Conservation (phyloP, 2,329 filamentous ascomycete genomes). For the Trichophyton mentagrophytes region DNA sequence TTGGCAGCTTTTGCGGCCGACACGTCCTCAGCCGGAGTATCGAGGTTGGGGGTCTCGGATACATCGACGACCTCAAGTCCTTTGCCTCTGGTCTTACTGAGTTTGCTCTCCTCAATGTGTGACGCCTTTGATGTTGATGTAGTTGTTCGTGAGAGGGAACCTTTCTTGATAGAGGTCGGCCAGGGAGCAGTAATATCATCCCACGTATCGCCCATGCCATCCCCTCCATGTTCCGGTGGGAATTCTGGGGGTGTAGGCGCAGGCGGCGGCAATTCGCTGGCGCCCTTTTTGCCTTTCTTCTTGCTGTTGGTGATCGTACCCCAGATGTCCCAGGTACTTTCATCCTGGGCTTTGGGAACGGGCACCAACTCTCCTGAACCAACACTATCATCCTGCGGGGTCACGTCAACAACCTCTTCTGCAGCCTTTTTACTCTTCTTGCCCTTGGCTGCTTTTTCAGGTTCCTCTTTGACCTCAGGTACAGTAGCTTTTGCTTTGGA, state of each 20-base stretch:
- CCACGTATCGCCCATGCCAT: slow-evolving; percentile 23
- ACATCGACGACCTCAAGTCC: slow-evolving; percentile 17
- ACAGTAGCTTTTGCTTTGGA: slow-evolving; percentile 1
- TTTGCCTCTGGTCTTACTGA: slow-evolving; percentile 21
- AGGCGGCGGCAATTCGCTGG: slow-evolving; percentile 35
- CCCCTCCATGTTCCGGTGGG: slow-evolving; percentile 19
- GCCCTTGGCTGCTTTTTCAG: neutral
- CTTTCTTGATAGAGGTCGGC: slow-evolving; percentile 32
- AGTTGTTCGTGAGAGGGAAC: slow-evolving; percentile 19
- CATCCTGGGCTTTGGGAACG: slow-evolving; percentile 6
- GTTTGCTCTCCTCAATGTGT: slow-evolving; percentile 16
- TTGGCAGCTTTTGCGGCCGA: slow-evolving; percentile 1
- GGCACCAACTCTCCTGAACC: slow-evolving; percentile 11
- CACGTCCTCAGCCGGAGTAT: slow-evolving; percentile 24
- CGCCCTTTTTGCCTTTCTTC: slow-evolving; percentile 36
- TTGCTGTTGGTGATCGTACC: slow-evolving; percentile 35
- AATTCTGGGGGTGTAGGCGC: slow-evolving; percentile 36
- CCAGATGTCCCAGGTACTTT: slow-evolving; percentile 24
- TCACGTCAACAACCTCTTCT: neutral
- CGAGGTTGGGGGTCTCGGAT: slow-evolving; percentile 22
- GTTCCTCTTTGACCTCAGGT: neutral
- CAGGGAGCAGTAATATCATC: slow-evolving; percentile 21
- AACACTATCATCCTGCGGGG: slow-evolving; percentile 8
- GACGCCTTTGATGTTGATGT: slow-evolving; percentile 15
- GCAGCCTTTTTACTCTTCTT: neutral